These are phyloP conservation scores for Kluyveromyces wickerhamii DNA, from an alignment of 805 yeast species.

Conservation along the genomic window DNA sequence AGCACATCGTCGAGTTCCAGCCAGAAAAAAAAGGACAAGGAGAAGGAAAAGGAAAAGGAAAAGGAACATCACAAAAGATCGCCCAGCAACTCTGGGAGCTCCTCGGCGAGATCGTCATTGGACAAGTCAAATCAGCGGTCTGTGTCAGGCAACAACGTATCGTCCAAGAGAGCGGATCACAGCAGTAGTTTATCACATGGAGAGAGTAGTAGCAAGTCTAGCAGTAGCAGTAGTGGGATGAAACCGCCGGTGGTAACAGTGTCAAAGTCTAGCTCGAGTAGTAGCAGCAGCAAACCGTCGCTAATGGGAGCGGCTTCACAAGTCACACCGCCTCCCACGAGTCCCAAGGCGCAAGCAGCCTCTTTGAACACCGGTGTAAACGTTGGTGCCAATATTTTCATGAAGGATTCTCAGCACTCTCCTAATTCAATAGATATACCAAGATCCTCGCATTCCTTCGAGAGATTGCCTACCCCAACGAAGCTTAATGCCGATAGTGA, in stretches of 20 bases:
- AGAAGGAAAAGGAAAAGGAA: conserved; percentile 21
- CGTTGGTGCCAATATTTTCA: conserved; percentile 10
- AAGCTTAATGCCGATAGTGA: conserved; percentile 51
- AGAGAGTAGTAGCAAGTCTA: neutral
- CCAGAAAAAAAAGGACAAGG: conserved; percentile 35
- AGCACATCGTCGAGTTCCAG: conserved; percentile 31
- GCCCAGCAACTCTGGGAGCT: conserved; percentile 9
- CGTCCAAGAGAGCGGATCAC: conserved; percentile 2
- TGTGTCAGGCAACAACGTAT: neutral
- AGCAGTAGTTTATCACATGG: neutral
- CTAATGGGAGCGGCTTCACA: conserved; percentile 23
- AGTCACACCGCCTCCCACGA: conserved; percentile 15
- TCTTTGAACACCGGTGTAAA: conserved; percentile 7
- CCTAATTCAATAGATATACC: conserved; percentile 29
- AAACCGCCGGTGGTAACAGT: conserved; percentile 15
- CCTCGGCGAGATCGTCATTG: conserved; percentile 11
- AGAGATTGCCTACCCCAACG: conserved; percentile 50
- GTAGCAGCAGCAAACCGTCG: conserved; percentile 15
- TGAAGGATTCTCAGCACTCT: conserved; percentile 15
- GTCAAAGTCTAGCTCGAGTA: conserved; percentile 10
- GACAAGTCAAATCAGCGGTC: conserved; percentile 2
- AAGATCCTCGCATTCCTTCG: conserved; percentile 44
- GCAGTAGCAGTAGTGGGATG: neutral
- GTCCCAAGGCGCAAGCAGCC: conserved; percentile 10
- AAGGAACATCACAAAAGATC: conserved; percentile 9